phyloP scores from a whole-genome alignment of 2,329 filamentous ascomycete genomes.

The Penicillium brevicompactum region DNA sequence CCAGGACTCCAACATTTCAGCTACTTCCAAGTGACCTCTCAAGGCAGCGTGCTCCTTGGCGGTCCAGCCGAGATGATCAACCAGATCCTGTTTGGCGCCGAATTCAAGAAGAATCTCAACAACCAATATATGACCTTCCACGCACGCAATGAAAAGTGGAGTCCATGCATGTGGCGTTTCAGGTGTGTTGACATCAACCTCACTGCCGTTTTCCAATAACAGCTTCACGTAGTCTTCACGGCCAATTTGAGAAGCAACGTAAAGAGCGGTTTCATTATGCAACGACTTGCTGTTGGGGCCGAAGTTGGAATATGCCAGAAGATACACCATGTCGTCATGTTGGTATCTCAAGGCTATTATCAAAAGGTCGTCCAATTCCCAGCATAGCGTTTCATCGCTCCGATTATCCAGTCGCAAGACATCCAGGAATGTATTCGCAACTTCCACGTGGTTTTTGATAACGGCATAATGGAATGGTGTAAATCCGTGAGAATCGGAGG shows the following conservation, averaged over 20 bases:
- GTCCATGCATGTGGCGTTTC: constrained; percentile 35
- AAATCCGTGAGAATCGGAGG: constrained; percentile 1
- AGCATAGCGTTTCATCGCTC: neutral
- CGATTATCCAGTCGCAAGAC: neutral
- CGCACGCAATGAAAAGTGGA: constrained; percentile 35
- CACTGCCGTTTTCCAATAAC: neutral
- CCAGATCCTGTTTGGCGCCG: constrained; percentile 22
- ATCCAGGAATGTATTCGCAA: constrained; percentile 1
- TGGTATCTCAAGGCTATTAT: constrained; percentile 7
- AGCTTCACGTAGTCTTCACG: constrained; percentile 4
- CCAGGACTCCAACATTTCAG: constrained; percentile 16
- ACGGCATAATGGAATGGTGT: constrained; percentile 14
- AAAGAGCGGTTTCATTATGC: neutral
- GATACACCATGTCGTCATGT: constrained; percentile 6
- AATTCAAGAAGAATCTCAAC: constrained; percentile 30
- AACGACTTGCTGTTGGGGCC: neutral
- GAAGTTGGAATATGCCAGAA: neutral
- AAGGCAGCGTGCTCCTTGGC: constrained; percentile 39
- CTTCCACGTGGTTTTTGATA: constrained; percentile 5
- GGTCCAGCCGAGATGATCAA: constrained; percentile 37
- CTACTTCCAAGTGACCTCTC: constrained; percentile 35
- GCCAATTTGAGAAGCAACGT: constrained; percentile 1
- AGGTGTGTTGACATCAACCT: constrained; percentile 14
- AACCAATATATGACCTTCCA: constrained; percentile 26
- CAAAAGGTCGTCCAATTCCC: neutral